Evolutionary conservation across 805 yeast genomes (phyloP).

Genomic region (Metschnikowia amazonensis): DNA sequence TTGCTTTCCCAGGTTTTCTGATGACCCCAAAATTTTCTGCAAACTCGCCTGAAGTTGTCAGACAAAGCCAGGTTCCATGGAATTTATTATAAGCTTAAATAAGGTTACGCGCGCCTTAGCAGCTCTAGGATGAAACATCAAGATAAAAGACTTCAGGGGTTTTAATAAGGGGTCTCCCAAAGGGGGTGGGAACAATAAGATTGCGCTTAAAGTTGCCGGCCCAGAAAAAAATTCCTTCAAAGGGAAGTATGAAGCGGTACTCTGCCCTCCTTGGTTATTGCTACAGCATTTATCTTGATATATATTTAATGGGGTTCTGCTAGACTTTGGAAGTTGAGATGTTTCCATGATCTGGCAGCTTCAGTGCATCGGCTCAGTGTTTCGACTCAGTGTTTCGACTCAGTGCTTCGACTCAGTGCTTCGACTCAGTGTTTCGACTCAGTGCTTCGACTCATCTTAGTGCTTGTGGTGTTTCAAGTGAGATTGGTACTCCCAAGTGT

Average conservation of each 20-base stretch:
- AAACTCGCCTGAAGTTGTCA: background rate
- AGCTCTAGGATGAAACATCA: background rate
- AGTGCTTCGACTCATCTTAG: background rate
- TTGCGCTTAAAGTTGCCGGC: too few species aligned
- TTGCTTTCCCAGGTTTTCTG: background rate
- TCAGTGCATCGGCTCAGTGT: background rate
- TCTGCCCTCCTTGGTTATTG: too few species aligned
- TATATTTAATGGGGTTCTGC: background rate
- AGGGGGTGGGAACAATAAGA: too few species aligned
- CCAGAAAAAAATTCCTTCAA: too few species aligned
- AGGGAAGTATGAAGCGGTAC: too few species aligned
- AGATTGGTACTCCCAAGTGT: slow-evolving; percentile 89
- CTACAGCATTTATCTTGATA: background rate
- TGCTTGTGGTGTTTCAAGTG: slow-evolving; percentile 53
- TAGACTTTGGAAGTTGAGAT: background rate
- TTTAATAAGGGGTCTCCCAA: background rate
- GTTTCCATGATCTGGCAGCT: background rate
- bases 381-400: too few species aligned
- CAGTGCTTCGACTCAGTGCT: too few species aligned
- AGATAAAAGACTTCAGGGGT: background rate
- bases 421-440: background rate
- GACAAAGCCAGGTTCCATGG: background rate
- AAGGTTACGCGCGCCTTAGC: background rate
- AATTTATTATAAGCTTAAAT: background rate
- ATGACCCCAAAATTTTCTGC: background rate